Conservation (phyloP, 2,329 filamentous ascomycete genomes). For the Fusarium mundagurra region DNA sequence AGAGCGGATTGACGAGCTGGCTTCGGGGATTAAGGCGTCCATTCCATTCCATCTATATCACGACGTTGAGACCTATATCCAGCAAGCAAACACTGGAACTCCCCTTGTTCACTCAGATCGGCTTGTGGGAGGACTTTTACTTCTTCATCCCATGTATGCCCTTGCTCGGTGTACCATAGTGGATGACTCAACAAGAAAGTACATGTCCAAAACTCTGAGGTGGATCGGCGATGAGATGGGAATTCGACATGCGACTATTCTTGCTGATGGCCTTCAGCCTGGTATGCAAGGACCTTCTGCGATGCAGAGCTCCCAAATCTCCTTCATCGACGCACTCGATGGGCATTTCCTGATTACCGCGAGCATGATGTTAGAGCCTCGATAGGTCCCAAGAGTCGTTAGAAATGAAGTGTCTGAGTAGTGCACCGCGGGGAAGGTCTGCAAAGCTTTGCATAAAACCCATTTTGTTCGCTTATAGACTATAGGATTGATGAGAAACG, state of each 20-base stretch:
- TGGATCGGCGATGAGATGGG: conserved; percentile 10
- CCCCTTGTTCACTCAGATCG: not conserved
- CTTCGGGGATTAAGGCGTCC: not conserved
- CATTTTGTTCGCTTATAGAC: not conserved
- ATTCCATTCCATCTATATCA: conserved; percentile 5
- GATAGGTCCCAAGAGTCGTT: not conserved
- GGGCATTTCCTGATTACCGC: conserved; percentile 13
- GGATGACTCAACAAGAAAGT: not conserved
- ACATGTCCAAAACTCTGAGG: not conserved
- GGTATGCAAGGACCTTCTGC: not conserved
- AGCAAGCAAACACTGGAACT: not conserved
- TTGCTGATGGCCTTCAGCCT: not conserved
- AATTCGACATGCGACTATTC: not conserved
- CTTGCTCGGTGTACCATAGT: not conserved
- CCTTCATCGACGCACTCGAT: conserved; percentile 10
- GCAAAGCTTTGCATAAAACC: too few species aligned
- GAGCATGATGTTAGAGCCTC: conserved; percentile 11
- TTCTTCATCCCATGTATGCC: conserved; percentile 7
- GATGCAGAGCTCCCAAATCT: not conserved
- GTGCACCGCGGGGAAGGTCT: fast-evolving
- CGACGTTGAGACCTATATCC: not conserved
- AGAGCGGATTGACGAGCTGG: not conserved
- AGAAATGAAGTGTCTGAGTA: not conserved
- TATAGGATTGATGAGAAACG: conserved; percentile 1
- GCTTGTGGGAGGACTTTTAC: not conserved